These are phyloP conservation scores for Claviceps paspali DNA, from an alignment of 2,329 filamentous ascomycete species.

Conservation along the genomic window DNA sequence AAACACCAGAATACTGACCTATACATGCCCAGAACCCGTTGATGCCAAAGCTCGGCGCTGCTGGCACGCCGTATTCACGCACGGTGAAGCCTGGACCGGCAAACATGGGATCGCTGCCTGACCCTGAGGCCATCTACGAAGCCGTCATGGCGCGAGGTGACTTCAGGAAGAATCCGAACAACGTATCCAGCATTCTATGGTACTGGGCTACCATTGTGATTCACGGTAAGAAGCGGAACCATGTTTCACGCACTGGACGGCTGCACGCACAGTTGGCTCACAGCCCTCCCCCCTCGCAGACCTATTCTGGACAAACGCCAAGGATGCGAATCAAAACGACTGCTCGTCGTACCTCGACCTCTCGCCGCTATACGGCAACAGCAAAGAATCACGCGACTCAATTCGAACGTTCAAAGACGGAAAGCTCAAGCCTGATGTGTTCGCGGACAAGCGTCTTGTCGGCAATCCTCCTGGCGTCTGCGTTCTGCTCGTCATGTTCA, in stretches of 20 bases:
- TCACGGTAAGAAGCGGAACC: conserved; percentile 35
- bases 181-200: conserved; percentile 56
- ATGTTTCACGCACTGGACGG: too few species aligned
- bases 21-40: conserved; percentile 37
- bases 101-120: conserved; percentile 49
- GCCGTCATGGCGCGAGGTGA: conserved; percentile 37
- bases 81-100: conserved; percentile 43
- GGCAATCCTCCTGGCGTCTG: conserved; percentile 59
- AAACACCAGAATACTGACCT: too few species aligned
- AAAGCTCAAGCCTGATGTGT: conserved; percentile 56
- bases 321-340: conserved; percentile 44
- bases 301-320: conserved; percentile 54
- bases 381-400: conserved; percentile 47
- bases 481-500: conserved; percentile 63
- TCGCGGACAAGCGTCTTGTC: conserved; percentile 53
- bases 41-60: conserved; percentile 50
- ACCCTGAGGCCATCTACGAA: conserved; percentile 49
- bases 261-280: neutral
- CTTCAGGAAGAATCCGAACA: conserved; percentile 50
- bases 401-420: conserved; percentile 58
- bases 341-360: conserved; percentile 61
- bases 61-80: conserved; percentile 51
- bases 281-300: conserved; percentile 19
- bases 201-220: conserved; percentile 62
- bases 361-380: conserved; percentile 56